A percentile compares a stretch with the other conserved stretches of the same genome.
Evolutionary conservation across 352 stramenopile species (phyloP).

Genomic region (Phytophthora lateralis): DNA sequence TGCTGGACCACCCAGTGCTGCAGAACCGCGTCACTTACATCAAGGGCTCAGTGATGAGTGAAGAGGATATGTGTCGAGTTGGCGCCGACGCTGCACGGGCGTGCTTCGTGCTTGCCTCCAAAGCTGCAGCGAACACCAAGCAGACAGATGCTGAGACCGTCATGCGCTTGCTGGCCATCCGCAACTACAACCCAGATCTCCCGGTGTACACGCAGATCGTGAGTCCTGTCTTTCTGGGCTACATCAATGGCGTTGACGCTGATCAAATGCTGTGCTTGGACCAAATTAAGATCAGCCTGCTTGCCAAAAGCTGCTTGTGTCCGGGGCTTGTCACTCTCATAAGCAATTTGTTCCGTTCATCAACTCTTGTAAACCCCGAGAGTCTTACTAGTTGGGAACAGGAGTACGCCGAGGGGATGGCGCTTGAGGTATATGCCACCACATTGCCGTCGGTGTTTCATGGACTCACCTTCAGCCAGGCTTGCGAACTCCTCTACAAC

Average conservation of each 20-base stretch:
- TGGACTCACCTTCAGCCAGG: slow-evolving; percentile 60
- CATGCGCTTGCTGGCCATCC: slow-evolving; percentile 61
- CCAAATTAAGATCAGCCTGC: slow-evolving; percentile 66
- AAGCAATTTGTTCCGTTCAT: slow-evolving; percentile 67
- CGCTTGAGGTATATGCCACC: slow-evolving; percentile 67
- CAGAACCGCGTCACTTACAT: slow-evolving; percentile 69
- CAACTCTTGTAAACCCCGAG: slow-evolving; percentile 31
- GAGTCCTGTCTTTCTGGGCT: slow-evolving; percentile 55
- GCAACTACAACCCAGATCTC: slow-evolving; percentile 63
- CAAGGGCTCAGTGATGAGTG: slow-evolving; percentile 68
- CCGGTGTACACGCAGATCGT: slow-evolving; percentile 70
- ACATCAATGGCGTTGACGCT: slow-evolving; percentile 60
- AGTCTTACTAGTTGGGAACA: slow-evolving; percentile 43
- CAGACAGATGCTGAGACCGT: slow-evolving; percentile 61
- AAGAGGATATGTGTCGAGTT: slow-evolving; percentile 69
- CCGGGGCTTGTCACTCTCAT: slow-evolving; percentile 64
- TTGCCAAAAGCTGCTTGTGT: slow-evolving; percentile 70
- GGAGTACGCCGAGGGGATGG: slow-evolving; percentile 59
- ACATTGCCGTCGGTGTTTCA: slow-evolving; percentile 46
- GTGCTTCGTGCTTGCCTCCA: slow-evolving; percentile 63
- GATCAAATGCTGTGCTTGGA: slow-evolving; percentile 66
- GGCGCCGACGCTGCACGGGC: slow-evolving; percentile 54
- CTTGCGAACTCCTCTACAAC: slow-evolving; percentile 57
- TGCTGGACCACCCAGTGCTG: slow-evolving; percentile 65
- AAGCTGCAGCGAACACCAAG: slow-evolving; percentile 43